A percentile compares a stretch with the other conserved stretches of the same genome.
phyloP scores from a whole-genome alignment of 1,284 basidiomycete species.

The Boletellus sp. region DNA sequence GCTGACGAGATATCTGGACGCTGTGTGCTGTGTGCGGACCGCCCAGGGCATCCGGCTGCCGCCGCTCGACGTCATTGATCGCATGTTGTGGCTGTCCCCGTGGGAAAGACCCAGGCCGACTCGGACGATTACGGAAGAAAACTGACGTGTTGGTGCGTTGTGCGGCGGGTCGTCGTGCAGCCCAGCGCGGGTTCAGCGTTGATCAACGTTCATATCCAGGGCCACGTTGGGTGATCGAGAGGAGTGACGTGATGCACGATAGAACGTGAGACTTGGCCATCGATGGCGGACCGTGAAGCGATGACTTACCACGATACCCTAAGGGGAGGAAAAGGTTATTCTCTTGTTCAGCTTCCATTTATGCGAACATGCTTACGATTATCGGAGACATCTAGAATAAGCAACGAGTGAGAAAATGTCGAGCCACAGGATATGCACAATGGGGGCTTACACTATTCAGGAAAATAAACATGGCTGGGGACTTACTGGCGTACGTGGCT shows the following conservation, averaged over 20 bases:
- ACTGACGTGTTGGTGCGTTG: neutral
- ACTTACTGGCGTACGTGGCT: constrained; percentile 6
- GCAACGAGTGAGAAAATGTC: neutral
- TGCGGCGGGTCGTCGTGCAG: too few relatives aligned
- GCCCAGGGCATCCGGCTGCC: neutral
- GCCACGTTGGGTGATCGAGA: too few relatives aligned
- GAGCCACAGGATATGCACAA: too few relatives aligned
- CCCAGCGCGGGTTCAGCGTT: too few relatives aligned
- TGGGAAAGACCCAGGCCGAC: constrained; percentile 10
- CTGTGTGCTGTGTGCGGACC: neutral
- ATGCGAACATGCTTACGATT: constrained; percentile 12
- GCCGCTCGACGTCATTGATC: neutral
- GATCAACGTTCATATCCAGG: too few relatives aligned
- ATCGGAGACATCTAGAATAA: constrained; percentile 12
- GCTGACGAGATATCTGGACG: neutral
- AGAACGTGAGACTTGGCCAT: neutral
- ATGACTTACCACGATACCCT: constrained; percentile 19
- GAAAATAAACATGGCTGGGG: constrained; percentile 18
- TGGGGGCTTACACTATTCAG: constrained; percentile 10
- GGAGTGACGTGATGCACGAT: too few relatives aligned
- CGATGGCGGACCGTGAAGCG: neutral
- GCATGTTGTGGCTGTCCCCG: constrained; percentile 1
- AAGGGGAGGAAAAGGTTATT: neutral
- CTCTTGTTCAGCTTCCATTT: neutral
- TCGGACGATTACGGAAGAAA: constrained; percentile 17